Evolutionary conservation across 2,329 filamentous ascomycete genomes (phyloP).

Genomic region (Falciphora oryzae): DNA sequence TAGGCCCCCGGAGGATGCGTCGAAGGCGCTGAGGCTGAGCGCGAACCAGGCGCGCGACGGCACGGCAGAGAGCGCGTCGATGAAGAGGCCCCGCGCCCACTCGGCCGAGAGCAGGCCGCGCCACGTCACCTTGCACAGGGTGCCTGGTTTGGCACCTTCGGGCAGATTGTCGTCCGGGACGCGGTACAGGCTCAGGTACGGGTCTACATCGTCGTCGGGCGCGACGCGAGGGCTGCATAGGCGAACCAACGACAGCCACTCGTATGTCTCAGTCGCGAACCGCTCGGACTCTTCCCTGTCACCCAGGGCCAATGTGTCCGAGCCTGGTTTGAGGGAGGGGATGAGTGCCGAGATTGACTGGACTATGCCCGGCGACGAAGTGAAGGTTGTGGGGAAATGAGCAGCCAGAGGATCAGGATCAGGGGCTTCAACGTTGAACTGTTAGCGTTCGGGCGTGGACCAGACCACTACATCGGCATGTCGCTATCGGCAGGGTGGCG

Average conservation of each 20-base stretch:
- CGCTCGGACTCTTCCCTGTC: conserved; percentile 54
- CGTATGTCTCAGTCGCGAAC: conserved; percentile 57
- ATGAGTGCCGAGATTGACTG: conserved; percentile 23
- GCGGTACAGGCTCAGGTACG: conserved; percentile 63
- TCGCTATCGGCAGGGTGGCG: background rate
- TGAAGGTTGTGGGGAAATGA: conserved; percentile 38
- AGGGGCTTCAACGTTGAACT: conserved; percentile 32
- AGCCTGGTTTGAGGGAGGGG: conserved; percentile 28
- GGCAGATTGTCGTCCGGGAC: conserved; percentile 38
- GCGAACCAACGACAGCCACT: conserved; percentile 67
- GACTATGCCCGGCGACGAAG: conserved; percentile 27
- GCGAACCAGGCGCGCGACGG: conserved; percentile 49
- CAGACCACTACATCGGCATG: too few relatives aligned
- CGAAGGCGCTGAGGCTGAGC: conserved; percentile 45
- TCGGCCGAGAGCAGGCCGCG: conserved; percentile 49
- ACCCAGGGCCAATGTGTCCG: conserved; percentile 26
- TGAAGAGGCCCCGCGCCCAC: conserved; percentile 45
- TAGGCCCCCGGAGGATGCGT: conserved; percentile 36
- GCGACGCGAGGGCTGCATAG: conserved; percentile 60
- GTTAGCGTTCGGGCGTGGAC: background rate
- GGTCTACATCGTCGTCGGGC: conserved; percentile 54
- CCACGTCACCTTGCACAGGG: conserved; percentile 50
- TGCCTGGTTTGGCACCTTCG: conserved; percentile 11
- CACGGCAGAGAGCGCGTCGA: conserved; percentile 35
- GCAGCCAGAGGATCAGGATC: conserved; percentile 42